These are phyloP conservation scores for Dendrobium huoshanense DNA, from an alignment of 106 monocot genomes.

Conservation along the genomic window DNA sequence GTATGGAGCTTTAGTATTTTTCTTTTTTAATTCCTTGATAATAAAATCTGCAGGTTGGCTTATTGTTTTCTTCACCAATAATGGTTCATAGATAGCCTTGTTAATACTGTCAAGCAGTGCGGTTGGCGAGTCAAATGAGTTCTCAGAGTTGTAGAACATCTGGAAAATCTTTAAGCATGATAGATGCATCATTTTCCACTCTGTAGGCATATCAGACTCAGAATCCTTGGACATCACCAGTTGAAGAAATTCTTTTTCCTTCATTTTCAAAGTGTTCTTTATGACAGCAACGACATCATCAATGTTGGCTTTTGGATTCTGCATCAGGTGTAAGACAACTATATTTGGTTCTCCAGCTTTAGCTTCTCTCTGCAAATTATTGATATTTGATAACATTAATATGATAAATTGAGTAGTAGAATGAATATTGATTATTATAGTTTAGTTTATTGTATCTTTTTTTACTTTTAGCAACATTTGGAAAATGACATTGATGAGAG, in stretches of 20 bases:
- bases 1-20: too few relatives aligned
- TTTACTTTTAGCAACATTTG: too few relatives aligned
- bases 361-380: conserved; percentile 6
- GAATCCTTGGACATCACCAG: not conserved
- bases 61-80: too few relatives aligned
- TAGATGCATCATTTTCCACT: conserved; percentile 13
- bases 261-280: conserved; percentile 1
- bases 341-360: conserved; percentile 18
- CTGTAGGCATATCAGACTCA: not conserved
- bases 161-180: conserved; percentile 13
- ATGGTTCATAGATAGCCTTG: conserved; percentile 10
- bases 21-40: too few relatives aligned
- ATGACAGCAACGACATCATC: not conserved
- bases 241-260: conserved; percentile 13
- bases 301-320: not conserved
- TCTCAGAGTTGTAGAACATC: conserved; percentile 9
- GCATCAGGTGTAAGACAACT: conserved; percentile 3
- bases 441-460: not conserved
- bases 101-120: conserved; percentile 4
- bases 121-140: conserved; percentile 9
- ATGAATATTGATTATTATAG: not conserved
- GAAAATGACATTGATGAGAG: too few relatives aligned
- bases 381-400: not conserved
- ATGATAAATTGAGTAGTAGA: not conserved
- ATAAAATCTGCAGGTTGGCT: too few relatives aligned